phyloP scores from a whole-genome alignment of 75 land plant species.

The Larix kaempferi region DNA sequence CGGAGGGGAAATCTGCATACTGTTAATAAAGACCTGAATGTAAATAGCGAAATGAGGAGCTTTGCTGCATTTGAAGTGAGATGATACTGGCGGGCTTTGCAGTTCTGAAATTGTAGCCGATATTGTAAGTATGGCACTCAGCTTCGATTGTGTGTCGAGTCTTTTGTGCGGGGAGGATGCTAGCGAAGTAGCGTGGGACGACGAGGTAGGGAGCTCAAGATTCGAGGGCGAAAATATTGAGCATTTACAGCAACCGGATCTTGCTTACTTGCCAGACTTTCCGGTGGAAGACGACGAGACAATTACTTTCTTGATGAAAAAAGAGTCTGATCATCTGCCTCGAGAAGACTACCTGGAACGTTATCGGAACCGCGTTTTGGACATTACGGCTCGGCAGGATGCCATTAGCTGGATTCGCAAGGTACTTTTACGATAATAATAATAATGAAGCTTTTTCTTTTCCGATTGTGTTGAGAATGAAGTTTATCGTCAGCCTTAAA shows the following conservation, averaged over 20 bases:
- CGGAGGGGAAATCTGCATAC: background rate
- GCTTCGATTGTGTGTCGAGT: constrained; percentile 7
- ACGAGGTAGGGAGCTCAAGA: constrained; percentile 8
- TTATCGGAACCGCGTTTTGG: constrained; percentile 38
- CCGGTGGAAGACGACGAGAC: constrained; percentile 23
- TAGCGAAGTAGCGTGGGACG: constrained; percentile 9
- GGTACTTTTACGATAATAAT: constrained; percentile 30
- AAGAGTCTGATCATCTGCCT: constrained; percentile 60
- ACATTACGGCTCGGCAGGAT: constrained; percentile 47
- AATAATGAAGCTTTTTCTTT: too few species aligned
- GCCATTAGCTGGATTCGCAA: constrained; percentile 76
- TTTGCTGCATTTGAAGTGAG: background rate
- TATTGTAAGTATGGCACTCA: background rate
- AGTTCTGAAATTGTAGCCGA: background rate
- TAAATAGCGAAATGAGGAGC: background rate
- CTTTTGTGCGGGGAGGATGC: constrained; percentile 8
- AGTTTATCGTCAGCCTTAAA: too few species aligned
- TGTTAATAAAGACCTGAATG: background rate
- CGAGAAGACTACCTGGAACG: constrained; percentile 49
- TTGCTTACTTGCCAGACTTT: background rate
- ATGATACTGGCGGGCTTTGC: background rate
- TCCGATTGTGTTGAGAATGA: too few species aligned
- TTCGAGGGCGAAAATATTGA: background rate
- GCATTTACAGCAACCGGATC: too few species aligned
- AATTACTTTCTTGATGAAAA: constrained; percentile 36